Evolutionary conservation across 179 eudicot genomes (phyloP), one percentile per base, ranked within the genome.

Genomic region (Amaranthus tricolor): DNA sequence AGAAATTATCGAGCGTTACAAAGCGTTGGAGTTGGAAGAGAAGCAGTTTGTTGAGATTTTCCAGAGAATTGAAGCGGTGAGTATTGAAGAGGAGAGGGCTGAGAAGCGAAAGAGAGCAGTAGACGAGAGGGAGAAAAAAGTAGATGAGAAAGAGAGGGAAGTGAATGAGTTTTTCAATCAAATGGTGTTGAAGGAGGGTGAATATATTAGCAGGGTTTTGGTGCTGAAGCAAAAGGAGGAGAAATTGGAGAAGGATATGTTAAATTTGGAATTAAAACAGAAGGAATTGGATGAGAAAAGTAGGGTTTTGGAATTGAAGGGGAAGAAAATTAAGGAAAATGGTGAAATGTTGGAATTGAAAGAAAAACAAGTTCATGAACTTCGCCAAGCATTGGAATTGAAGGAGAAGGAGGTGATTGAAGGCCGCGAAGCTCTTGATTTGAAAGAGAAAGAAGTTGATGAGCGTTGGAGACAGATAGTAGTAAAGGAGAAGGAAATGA

Each of bases 131-230:
- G 11, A 8, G 14, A 47, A 50, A 70, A 80, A 61, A 40, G n/a
- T 66, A 19, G 81, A 63, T 19, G 64, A 69, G 66, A 60, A 70
- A 77, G 83, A 80, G 76, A 65, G 76, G 49, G 68, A 59, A 66
- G 53, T 76, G 45, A 14, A 50, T 59, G 81, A 43, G 50, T 48
- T 31, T 14, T 13, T 55, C 15, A 57, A 75, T 24, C 53, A 2
- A 53, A 17, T 60, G 49, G 81, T 56, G 31, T 64, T 73, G 66
- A 60, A 71, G 77, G 84, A 80, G 75, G 57, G 74, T 24, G 65
- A 61, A 67, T 31, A 76, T 40, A 12, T 20, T 65, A 78, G 21
- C 31, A 47, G 49, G 12, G 9, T 55, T 11, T 52, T 71, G 50
- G 59, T 19, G 20, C 11, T 57, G 60, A 75, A 75, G 71, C 50